Evolutionary conservation across 768 basidiomycete genomes (phyloP).

Genomic region (Dentipellis fragilis): DNA sequence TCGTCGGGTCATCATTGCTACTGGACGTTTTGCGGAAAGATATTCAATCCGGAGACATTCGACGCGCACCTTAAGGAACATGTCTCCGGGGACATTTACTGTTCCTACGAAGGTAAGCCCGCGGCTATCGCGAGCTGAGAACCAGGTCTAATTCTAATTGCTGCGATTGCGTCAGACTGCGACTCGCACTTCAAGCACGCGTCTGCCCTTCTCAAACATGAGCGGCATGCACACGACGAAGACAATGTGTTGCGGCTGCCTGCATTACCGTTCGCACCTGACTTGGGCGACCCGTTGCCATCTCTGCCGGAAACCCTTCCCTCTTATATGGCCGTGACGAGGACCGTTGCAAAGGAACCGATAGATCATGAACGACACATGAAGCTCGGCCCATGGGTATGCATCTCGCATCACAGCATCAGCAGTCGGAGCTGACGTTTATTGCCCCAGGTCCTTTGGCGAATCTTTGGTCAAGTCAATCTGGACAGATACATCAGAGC

Average conservation of each 20-base stretch:
- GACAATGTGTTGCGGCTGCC: background rate
- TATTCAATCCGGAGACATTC: background rate
- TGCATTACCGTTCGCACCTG: background rate
- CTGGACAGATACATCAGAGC: background rate
- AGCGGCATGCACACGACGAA: background rate
- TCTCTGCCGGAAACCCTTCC: background rate
- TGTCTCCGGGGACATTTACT: background rate
- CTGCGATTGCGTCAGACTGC: background rate
- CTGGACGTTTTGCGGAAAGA: background rate
- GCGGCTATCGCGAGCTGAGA: background rate
- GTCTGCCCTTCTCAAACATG: background rate
- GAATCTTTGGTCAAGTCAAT: background rate
- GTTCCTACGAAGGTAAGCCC: background rate
- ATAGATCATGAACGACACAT: background rate
- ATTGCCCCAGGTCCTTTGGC: background rate
- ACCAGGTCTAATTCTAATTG: background rate
- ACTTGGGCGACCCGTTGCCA: background rate
- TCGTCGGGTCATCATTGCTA: background rate
- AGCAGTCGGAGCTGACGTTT: background rate
- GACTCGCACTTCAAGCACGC: background rate
- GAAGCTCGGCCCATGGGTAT: conserved; percentile 1
- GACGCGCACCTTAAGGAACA: background rate
- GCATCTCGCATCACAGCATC: background rate
- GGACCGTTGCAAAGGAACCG: background rate
- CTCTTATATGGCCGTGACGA: background rate